A percentile compares a stretch with the other conserved stretches of the same genome.
phyloP scores from a whole-genome alignment of 208 protist species.

The Angomonas deanei region DNA sequence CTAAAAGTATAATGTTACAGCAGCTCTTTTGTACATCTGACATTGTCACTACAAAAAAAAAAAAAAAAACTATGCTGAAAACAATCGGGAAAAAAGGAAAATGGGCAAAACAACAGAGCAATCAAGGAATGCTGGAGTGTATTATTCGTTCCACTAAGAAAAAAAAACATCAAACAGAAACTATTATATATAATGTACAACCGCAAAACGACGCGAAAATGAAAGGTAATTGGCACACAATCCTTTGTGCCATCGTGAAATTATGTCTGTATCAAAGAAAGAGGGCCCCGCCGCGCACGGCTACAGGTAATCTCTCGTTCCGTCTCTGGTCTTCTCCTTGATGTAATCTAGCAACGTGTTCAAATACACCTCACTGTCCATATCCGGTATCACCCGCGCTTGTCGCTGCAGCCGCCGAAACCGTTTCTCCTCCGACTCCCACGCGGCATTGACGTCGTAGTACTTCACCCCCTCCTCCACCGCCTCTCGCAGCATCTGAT shows the following conservation, averaged over 20 bases:
- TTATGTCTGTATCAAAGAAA: too few species aligned
- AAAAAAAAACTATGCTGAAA: too few species aligned
- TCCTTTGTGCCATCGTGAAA: too few species aligned
- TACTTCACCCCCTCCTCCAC: not conserved
- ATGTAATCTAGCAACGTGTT: slow-evolving; percentile 37
- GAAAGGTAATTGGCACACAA: too few species aligned
- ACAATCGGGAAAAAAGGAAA: slow-evolving; percentile 5
- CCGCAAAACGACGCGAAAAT: too few species aligned
- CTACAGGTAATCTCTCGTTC: slow-evolving; percentile 25
- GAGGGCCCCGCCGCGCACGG: too few species aligned
- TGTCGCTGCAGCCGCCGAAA: slow-evolving; percentile 15
- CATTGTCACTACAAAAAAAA: too few species aligned
- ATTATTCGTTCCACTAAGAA: too few species aligned
- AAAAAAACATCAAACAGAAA: too few species aligned
- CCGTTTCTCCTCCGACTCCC: slow-evolving; percentile 18
- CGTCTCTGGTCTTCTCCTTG: slow-evolving; percentile 11
- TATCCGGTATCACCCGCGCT: slow-evolving; percentile 33
- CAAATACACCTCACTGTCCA: slow-evolving; percentile 52
- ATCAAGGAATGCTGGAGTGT: not conserved
- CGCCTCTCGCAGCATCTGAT: slow-evolving; percentile 26
- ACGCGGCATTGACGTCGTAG: slow-evolving; percentile 26
- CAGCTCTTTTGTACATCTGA: slow-evolving; percentile 1
- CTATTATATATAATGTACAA: too few species aligned
- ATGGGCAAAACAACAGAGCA: slow-evolving; percentile 4
- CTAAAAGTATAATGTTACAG: slow-evolving; percentile 36